Evolutionary conservation across 208 protist species (phyloP), one percentile per base, ranked within the genome.

Genomic region (Polymyxa betae): DNA sequence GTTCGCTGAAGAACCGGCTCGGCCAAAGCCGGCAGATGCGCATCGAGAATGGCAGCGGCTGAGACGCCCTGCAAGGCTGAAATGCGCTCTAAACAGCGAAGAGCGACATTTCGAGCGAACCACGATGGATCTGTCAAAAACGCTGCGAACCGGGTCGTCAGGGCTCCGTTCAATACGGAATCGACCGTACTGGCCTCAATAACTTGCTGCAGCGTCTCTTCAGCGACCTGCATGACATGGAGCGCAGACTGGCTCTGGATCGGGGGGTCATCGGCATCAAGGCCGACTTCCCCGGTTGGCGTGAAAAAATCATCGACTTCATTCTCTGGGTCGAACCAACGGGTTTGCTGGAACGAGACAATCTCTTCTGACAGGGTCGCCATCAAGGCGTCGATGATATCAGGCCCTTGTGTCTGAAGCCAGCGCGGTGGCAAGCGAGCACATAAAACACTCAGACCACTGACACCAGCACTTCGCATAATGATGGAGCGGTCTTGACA

Each of bases 1-100:
- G 90, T 89, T 45, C 87, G 49, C 12, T 91, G 90, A 29, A 91
- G 68, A 10, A 91, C 90, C 12, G 90, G 90, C n/a, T 64, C 90
- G 20, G 87, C 43, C 20, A 91, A 77, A 43, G 35, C 38, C 12
- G 32, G 40, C 5, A 64, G 60, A 44, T 89, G 43, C 68, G 16
- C 72, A 5, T 32, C 35, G 1, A 91, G n/a, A 40, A 82, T 35
- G 72, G 72, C 40, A 43, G 35, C 72, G 35, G 35, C 35, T 35
- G n/a, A 20, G 5, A 82, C 10, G 12, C 40, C 72, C 16, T 43
- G 72, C 5, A 20, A n/a, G 12, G n/a, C n/a, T 5, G 72, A 5
- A n/a, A 82, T 43, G n/a, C 40, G 72, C 40, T 82, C 72, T 20
- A 82, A 38, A 35, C 5, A 35, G 5, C n/a, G 72, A 20, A 82